Percentiles rank a stretch among this genome's conserved stretches.
Conservation (phyloP, 148 eudicot species). For the Nepenthes gracilis region DNA sequence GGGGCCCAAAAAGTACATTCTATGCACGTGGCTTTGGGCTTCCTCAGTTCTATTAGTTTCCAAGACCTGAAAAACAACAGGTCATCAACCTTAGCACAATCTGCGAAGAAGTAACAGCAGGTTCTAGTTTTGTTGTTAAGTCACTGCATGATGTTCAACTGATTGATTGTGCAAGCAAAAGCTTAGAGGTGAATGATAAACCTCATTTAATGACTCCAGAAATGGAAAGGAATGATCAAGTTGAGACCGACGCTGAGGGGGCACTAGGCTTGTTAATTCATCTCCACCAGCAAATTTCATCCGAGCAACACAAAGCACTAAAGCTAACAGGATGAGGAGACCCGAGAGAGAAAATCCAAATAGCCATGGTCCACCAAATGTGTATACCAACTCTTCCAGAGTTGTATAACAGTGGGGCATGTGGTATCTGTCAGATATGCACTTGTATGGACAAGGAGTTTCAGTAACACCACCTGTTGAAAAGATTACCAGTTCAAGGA, state of each 20-base stretch:
- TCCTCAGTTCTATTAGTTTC: constrained; percentile 90
- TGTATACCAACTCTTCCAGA: constrained; percentile 73
- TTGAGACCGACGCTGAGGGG: constrained; percentile 57
- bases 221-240: constrained; percentile 91
- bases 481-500: constrained; percentile 6
- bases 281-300: constrained; percentile 73
- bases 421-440: constrained; percentile 89
- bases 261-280: constrained; percentile 61
- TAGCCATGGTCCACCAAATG: constrained; percentile 98
- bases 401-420: constrained; percentile 95
- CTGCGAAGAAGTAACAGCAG: background rate
- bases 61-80: constrained; percentile 52
- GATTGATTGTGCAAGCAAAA: constrained; percentile 5
- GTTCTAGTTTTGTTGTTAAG: constrained; percentile 1
- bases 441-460: constrained; percentile 88
- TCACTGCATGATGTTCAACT: background rate
- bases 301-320: constrained; percentile 93
- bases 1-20: constrained; percentile 86
- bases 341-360: constrained; percentile 61
- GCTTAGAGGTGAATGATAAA: constrained; percentile 6
- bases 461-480: constrained; percentile 74
- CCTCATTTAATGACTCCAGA: constrained; percentile 97
- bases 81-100: constrained; percentile 5
- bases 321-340: constrained; percentile 64
- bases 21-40: constrained; percentile 79